A percentile compares a stretch with the other conserved stretches of the same genome.
Evolutionary conservation across 1,284 basidiomycete species (phyloP).

Genomic region (Puccinia horiana): DNA sequence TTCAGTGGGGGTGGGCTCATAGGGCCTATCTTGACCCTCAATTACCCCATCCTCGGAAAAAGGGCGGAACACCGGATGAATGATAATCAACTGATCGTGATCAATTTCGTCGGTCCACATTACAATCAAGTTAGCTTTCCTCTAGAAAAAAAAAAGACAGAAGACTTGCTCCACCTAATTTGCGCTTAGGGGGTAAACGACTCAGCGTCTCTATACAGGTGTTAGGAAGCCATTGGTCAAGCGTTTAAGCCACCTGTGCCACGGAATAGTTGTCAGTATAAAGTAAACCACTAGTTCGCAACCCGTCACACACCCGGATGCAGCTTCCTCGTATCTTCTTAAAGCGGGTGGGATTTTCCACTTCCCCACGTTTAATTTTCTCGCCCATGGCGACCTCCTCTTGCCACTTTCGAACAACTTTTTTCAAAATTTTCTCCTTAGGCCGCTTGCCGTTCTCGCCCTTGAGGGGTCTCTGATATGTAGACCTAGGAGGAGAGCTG

Average conservation of each 20-base stretch:
- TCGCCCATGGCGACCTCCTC: slow-evolving; percentile 41
- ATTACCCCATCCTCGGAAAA: neutral
- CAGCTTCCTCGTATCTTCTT: slow-evolving; percentile 28
- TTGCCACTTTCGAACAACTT: slow-evolving; percentile 39
- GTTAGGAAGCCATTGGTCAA: slow-evolving; percentile 44
- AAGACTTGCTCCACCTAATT: slow-evolving; percentile 26
- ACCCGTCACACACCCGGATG: slow-evolving; percentile 21
- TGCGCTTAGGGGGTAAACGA: slow-evolving; percentile 36
- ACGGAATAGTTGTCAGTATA: neutral
- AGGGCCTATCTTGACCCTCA: slow-evolving; percentile 25
- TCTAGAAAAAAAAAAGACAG: neutral
- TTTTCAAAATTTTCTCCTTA: slow-evolving; percentile 39
- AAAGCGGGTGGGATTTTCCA: slow-evolving; percentile 23
- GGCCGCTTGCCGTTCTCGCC: slow-evolving; percentile 15
- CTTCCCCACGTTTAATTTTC: slow-evolving; percentile 34
- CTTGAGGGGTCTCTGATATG: slow-evolving; percentile 31
- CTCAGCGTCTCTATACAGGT: slow-evolving; percentile 36
- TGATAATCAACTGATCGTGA: slow-evolving; percentile 30
- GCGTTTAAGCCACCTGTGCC: slow-evolving; percentile 13
- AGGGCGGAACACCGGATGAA: slow-evolving; percentile 1
- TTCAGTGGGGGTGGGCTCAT: slow-evolving; percentile 31
- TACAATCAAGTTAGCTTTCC: neutral
- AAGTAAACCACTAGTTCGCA: too few species aligned
- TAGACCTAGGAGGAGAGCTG: slow-evolving; percentile 31
- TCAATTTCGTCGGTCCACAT: neutral